Evolutionary conservation across 192 early-diverging fungal species (phyloP).

Genomic region (Funneliformis mosseae): DNA sequence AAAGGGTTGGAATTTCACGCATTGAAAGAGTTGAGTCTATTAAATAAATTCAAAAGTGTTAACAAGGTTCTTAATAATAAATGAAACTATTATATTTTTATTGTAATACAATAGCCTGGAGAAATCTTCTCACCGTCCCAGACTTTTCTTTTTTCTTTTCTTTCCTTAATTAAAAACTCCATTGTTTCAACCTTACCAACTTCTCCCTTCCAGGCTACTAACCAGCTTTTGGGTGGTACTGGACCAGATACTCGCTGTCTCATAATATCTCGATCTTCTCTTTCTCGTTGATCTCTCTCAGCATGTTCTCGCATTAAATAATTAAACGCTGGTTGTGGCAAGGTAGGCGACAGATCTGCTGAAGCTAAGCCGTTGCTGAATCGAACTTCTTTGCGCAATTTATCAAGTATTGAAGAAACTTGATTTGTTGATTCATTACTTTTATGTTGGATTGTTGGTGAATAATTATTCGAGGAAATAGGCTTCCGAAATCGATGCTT

Average conservation of each 20-base stretch:
- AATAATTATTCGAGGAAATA: background rate
- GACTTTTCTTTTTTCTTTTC: conserved; percentile 6
- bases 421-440: background rate
- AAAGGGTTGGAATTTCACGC: background rate
- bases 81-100: background rate
- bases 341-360: background rate
- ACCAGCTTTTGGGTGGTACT: conserved; percentile 29
- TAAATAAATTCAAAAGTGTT: background rate
- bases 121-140: conserved; percentile 31
- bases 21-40: background rate
- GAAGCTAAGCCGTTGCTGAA: background rate
- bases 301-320: conserved; percentile 16
- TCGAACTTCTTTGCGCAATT: conserved; percentile 3
- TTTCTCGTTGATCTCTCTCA: background rate
- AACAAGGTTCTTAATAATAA: background rate
- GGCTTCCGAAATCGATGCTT: background rate
- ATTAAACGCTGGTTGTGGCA: conserved; percentile 1
- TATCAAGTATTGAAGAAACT: background rate
- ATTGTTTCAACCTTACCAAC: background rate
- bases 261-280: background rate
- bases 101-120: background rate
- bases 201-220: background rate
- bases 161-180: background rate
- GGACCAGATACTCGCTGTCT: conserved; percentile 27
- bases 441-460: background rate